phyloP scores from a whole-genome alignment of 148 eudicot genomes.

The Polygonum aviculare region DNA sequence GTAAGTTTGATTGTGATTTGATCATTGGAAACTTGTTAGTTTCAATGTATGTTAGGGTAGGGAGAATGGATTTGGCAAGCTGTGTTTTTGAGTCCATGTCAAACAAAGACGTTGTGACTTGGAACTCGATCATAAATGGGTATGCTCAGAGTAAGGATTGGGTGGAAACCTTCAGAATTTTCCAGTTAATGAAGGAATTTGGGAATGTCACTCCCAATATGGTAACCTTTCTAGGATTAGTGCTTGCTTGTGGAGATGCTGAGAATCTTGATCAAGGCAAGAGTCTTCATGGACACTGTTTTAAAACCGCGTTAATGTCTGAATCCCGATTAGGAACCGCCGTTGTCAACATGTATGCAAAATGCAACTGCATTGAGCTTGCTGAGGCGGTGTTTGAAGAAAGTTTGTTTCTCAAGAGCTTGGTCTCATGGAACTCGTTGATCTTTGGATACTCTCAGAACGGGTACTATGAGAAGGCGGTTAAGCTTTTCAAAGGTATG shows the following conservation, averaged over 20 bases:
- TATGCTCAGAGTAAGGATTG: constrained; percentile 29
- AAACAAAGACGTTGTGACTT: constrained; percentile 32
- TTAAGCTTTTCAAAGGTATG: constrained; percentile 16
- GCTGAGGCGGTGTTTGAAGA: constrained; percentile 29
- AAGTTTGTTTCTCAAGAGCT: constrained; percentile 20
- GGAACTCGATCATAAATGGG: constrained; percentile 32
- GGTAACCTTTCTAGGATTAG: constrained; percentile 30
- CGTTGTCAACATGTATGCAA: constrained; percentile 36
- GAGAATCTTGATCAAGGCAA: constrained; percentile 24
- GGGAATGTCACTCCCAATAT: constrained; percentile 15
- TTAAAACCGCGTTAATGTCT: constrained; percentile 21
- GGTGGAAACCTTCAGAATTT: constrained; percentile 22
- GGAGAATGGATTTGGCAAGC: constrained; percentile 22
- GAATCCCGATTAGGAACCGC: constrained; percentile 33
- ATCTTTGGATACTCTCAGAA: constrained; percentile 23
- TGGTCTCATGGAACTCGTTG: constrained; percentile 37
- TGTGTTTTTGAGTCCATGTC: constrained; percentile 20
- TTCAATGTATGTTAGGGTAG: constrained; percentile 34
- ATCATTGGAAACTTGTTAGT: constrained; percentile 25
- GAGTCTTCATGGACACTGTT: constrained; percentile 33
- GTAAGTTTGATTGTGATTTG: constrained; percentile 16
- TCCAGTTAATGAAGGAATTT: constrained; percentile 20
- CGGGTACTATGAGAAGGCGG: constrained; percentile 23
- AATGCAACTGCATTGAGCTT: constrained; percentile 24
- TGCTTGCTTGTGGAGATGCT: constrained; percentile 21